A percentile compares a stretch with the other conserved stretches of the same genome.
phyloP scores from a whole-genome alignment of 2,329 filamentous ascomycete genomes.

The Alternaria gaisen region DNA sequence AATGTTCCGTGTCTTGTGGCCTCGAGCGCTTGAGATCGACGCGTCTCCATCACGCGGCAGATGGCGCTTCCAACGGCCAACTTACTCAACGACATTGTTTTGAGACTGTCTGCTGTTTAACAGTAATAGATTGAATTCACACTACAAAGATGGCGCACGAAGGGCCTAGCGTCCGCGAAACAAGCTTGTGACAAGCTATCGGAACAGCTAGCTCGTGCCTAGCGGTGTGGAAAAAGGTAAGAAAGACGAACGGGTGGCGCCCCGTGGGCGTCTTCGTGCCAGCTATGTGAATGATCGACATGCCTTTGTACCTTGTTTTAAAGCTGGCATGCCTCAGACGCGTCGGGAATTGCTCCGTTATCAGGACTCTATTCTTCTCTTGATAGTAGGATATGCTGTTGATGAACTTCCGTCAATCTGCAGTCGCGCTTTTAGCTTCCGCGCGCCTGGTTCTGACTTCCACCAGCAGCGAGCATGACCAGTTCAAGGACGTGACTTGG shows the following conservation, averaged over 20 bases:
- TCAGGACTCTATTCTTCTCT: constrained; percentile 5
- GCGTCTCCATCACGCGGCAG: not conserved
- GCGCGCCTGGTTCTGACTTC: constrained; percentile 15
- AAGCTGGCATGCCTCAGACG: constrained; percentile 10
- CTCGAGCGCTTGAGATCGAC: constrained; percentile 1
- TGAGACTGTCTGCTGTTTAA: not conserved
- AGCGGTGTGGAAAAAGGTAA: constrained; percentile 20
- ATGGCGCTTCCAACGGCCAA: not conserved
- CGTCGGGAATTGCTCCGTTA: not conserved
- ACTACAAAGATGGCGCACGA: not conserved
- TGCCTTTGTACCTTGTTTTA: constrained; percentile 19
- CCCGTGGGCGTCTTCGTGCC: constrained; percentile 4
- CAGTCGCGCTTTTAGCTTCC: constrained; percentile 23
- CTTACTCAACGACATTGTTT: not conserved
- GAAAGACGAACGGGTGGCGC: constrained; percentile 10
- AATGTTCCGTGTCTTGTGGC: not conserved
- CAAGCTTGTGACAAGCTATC: constrained; percentile 10
- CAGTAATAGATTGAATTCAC: not conserved
- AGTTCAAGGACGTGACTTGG: constrained; percentile 61
- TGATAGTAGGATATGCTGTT: constrained; percentile 9
- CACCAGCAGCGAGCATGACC: constrained; percentile 32
- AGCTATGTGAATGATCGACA: constrained; percentile 12
- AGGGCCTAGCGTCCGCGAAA: constrained; percentile 1
- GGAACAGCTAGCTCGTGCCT: constrained; percentile 9
- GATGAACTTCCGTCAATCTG: constrained; percentile 9